A percentile compares a stretch with the other conserved stretches of the same genome.
These are phyloP conservation scores for Phytophthora citricola DNA, from an alignment of 352 stramenopile species.

Conservation along the genomic window DNA sequence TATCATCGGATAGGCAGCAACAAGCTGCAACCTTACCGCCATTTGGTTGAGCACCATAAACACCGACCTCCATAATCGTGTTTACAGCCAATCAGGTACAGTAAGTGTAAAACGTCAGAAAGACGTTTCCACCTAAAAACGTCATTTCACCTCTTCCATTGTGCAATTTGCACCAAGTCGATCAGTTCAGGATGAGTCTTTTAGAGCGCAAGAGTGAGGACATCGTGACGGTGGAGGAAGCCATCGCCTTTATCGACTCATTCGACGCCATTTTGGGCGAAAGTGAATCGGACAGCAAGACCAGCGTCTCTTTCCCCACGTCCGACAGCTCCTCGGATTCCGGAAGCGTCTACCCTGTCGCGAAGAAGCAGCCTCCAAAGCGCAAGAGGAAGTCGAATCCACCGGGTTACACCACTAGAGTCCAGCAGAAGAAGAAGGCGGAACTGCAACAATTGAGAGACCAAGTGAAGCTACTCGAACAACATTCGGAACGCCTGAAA, in stretches of 20 bases:
- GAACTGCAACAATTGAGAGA: constrained; percentile 8
- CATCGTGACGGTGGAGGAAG: constrained; percentile 27
- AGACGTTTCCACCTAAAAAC: too few species aligned
- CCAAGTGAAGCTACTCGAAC: constrained; percentile 12
- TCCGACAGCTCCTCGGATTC: constrained; percentile 4
- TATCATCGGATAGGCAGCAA: not conserved
- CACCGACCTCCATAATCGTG: constrained; percentile 9
- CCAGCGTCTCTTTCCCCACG: not conserved
- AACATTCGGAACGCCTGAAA: constrained; percentile 5
- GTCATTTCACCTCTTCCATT: not conserved
- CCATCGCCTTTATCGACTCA: constrained; percentile 39
- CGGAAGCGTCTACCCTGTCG: not conserved
- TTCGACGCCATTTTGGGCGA: constrained; percentile 14
- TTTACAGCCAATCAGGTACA: constrained; percentile 3
- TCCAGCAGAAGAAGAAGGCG: constrained; percentile 13
- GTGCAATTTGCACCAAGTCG: not conserved
- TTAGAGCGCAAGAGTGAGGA: constrained; percentile 10
- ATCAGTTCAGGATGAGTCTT: constrained; percentile 1
- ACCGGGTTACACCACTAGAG: constrained; percentile 13
- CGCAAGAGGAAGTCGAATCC: constrained; percentile 13
- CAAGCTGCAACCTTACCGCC: not conserved
- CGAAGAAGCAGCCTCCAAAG: constrained; percentile 1
- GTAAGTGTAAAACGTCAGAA: not conserved
- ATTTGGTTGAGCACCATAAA: not conserved
- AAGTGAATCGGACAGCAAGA: not conserved